phyloP scores from a whole-genome alignment of 768 basidiomycete species.

The Termitomyces sp. region DNA sequence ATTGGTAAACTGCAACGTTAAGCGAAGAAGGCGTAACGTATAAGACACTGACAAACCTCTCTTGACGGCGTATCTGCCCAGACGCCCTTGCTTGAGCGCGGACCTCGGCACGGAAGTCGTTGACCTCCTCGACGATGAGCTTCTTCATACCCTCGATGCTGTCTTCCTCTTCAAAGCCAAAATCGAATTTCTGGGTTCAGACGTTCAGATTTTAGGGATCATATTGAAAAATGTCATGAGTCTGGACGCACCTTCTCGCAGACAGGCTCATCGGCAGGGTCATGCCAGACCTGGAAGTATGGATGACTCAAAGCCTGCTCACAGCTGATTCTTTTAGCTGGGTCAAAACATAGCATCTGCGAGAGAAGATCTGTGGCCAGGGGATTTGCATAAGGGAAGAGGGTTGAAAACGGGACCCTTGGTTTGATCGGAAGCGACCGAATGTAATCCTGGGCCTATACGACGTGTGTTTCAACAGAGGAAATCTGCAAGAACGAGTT shows the following conservation, averaged over 20 bases:
- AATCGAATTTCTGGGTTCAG: conserved; percentile 76
- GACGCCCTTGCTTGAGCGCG: conserved; percentile 73
- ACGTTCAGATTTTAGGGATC: not conserved
- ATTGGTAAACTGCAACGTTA: conserved; percentile 57
- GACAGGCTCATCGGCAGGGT: conserved; percentile 88
- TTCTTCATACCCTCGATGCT: conserved; percentile 96
- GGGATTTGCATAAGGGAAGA: conserved; percentile 93
- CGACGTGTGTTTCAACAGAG: conserved; percentile 1
- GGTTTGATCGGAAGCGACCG: conserved; percentile 97
- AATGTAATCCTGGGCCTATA: conserved; percentile 94
- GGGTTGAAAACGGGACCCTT: conserved; percentile 82
- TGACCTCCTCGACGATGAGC: conserved; percentile 91
- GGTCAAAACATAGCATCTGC: conserved; percentile 93
- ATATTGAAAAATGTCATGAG: not conserved
- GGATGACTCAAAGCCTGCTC: conserved; percentile 94
- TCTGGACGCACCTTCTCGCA: conserved; percentile 60
- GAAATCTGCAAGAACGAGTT: not conserved
- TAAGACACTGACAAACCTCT: conserved; percentile 43
- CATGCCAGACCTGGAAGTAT: conserved; percentile 96
- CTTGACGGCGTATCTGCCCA: conserved; percentile 71
- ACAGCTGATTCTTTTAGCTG: conserved; percentile 92
- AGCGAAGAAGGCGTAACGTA: not conserved
- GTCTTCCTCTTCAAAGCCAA: conserved; percentile 95
- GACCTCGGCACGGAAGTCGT: conserved; percentile 83
- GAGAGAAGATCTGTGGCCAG: conserved; percentile 89